Conservation (phyloP, 2,329 filamentous ascomycete species). For the Claviceps purpurea region DNA sequence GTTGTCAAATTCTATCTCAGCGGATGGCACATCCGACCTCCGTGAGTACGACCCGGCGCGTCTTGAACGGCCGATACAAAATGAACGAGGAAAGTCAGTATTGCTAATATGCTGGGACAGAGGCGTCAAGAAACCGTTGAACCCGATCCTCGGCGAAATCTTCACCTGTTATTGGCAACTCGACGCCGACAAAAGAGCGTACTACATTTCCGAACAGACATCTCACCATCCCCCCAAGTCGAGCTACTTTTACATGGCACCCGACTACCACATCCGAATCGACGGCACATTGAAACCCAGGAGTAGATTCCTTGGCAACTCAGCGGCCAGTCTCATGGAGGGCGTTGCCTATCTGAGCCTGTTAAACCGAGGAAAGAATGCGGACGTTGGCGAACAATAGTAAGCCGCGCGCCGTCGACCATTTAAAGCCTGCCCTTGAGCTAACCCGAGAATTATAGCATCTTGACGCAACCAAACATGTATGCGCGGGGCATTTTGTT, state of each 20-base stretch:
- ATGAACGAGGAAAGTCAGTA: neutral
- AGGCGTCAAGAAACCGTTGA: slow-evolving; percentile 95
- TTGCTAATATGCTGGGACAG: slow-evolving; percentile 28
- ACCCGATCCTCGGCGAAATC: slow-evolving; percentile 88
- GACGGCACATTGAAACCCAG: slow-evolving; percentile 91
- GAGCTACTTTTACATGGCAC: slow-evolving; percentile 97
- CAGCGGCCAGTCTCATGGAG: slow-evolving; percentile 96
- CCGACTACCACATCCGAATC: slow-evolving; percentile 84
- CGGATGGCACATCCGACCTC: slow-evolving; percentile 97
- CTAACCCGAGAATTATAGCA: slow-evolving; percentile 33
- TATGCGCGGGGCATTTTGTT: slow-evolving; percentile 94
- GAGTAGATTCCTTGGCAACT: slow-evolving; percentile 93
- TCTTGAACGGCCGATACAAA: neutral
- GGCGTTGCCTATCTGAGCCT: slow-evolving; percentile 79
- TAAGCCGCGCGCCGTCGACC: slow-evolving; percentile 33
- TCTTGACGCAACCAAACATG: slow-evolving; percentile 96
- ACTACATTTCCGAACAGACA: slow-evolving; percentile 95
- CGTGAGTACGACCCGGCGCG: slow-evolving; percentile 42
- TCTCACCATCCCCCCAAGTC: slow-evolving; percentile 98
- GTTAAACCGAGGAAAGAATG: slow-evolving; percentile 58
- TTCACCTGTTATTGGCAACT: slow-evolving; percentile 96
- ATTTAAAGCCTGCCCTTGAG: neutral
- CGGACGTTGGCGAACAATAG: slow-evolving; percentile 69
- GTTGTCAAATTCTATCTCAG: slow-evolving; percentile 98
- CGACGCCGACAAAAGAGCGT: slow-evolving; percentile 68